These are phyloP conservation scores for Pelargonium cotyledonis DNA, from an alignment of 441 rosid species.

Conservation along the genomic window DNA sequence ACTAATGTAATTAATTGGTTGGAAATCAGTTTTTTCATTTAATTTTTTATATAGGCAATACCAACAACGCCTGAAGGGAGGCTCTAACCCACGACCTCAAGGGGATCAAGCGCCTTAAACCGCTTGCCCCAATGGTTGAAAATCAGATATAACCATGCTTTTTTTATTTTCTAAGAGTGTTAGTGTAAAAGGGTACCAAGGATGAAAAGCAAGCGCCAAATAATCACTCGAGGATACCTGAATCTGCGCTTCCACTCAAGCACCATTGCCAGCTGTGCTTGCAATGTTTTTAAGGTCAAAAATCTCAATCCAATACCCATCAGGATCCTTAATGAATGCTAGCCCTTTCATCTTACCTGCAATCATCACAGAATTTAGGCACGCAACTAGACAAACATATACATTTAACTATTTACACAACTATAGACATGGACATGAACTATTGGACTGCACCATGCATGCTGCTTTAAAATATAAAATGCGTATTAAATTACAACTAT, in stretches of 20 bases:
- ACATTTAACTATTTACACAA: neutral
- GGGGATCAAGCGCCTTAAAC: too few species aligned
- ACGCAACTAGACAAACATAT: neutral
- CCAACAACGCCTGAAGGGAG: too few species aligned
- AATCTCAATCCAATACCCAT: slow-evolving; percentile 95
- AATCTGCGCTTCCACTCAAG: slow-evolving; percentile 27
- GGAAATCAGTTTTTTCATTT: too few species aligned
- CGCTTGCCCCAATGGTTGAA: too few species aligned
- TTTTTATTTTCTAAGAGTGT: too few species aligned
- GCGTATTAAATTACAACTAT: neutral
- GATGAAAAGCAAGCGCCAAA: too few species aligned
- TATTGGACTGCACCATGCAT: neutral
- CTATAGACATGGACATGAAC: neutral
- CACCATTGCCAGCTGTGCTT: slow-evolving; percentile 23
- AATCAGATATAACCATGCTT: too few species aligned
- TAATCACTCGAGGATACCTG: too few species aligned
- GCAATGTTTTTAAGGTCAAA: slow-evolving; percentile 63
- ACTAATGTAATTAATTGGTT: too few species aligned
- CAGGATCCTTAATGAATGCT: slow-evolving; percentile 96
- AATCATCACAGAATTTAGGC: neutral
- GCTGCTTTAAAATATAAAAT: neutral
- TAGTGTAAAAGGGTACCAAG: too few species aligned
- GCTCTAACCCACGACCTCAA: too few species aligned
- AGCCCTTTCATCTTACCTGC: slow-evolving; percentile 81
- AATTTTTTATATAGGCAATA: too few species aligned